Evolutionary conservation across 1,284 basidiomycete species (phyloP), one percentile per base, ranked within the genome.

Genomic region (Apiotrichum laibachii): DNA sequence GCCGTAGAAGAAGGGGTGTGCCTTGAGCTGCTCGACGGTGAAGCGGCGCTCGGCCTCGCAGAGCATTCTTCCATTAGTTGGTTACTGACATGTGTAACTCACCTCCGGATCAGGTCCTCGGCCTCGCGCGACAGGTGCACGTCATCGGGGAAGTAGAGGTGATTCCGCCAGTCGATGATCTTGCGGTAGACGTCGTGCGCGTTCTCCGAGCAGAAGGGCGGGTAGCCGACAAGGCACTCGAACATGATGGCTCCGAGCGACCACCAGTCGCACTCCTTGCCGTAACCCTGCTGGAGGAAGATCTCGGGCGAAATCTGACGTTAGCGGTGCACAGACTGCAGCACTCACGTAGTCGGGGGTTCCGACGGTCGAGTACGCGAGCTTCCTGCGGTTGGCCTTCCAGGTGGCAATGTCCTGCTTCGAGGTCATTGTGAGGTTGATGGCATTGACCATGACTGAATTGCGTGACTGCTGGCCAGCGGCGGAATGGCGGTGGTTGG

Each of bases 231-330:
- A 26, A 99, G 83, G 79, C 95, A 98, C 79, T 99, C 95, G 73
- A 95, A 99, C 88, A 96, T 97, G 79, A 99, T 98, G 5, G 94
- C 93, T 13, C 95, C 91, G 50, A 94, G 80, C 42, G 90, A 93
- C 93, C 93, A 97, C 93, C 93, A 97, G 77, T 97, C 94, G 73
- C 93, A 96, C 79, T 97, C 95, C 77, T 97, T 94, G 54, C 93
- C 92, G 70, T 99, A 99, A 3, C 95, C 95, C 73, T 96, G 90
- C 81, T 96, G 89, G 73, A 95, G 80, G 83, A 99, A 99, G 73
- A 99, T 96, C 73, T 99, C 95, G 2, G 95, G 95, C 0, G 96
- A 94, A 69, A 99, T 99, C 77, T 79, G 54, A 0, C 12, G 48
- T 55, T 49, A 56, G 56, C 33, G 33, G 9, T 18, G 19, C 21